A percentile compares a stretch with the other conserved stretches of the same genome.
phyloP scores from a whole-genome alignment of 2,329 filamentous ascomycete species.

The Trichoderma guizhouense region DNA sequence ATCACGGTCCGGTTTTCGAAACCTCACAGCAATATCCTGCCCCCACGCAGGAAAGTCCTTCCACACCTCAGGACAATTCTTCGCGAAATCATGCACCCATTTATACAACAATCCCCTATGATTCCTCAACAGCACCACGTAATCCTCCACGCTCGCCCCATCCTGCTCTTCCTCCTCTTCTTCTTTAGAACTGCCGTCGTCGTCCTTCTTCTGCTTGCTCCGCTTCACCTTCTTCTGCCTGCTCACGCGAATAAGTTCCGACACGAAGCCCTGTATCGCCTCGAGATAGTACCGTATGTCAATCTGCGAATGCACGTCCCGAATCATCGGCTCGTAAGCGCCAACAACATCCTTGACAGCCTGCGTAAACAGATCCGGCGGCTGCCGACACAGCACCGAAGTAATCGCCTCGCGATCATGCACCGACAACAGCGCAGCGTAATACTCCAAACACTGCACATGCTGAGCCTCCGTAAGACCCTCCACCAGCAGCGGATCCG shows the following conservation, averaged over 20 bases:
- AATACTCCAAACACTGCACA: constrained; percentile 63
- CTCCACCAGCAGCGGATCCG: constrained; percentile 43
- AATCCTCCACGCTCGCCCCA: constrained; percentile 66
- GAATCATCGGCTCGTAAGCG: constrained; percentile 72
- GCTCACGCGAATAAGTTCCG: constrained; percentile 64
- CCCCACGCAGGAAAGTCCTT: constrained; percentile 60
- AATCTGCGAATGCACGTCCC: constrained; percentile 65
- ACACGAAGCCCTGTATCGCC: constrained; percentile 65
- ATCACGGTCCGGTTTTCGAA: constrained; percentile 38
- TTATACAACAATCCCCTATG: constrained; percentile 63
- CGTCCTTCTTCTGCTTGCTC: neutral
- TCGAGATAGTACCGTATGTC: constrained; percentile 67
- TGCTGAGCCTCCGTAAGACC: constrained; percentile 60
- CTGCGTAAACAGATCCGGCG: constrained; percentile 70
- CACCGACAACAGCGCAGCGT: constrained; percentile 66
- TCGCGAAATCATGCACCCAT: constrained; percentile 67
- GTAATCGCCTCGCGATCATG: constrained; percentile 71
- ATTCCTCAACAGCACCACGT: constrained; percentile 61
- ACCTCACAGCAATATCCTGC: constrained; percentile 54
- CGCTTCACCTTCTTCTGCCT: constrained; percentile 40
- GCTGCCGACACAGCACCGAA: constrained; percentile 61
- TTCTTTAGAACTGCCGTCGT: constrained; percentile 4
- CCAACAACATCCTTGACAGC: constrained; percentile 61
- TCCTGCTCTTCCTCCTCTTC: constrained; percentile 27
- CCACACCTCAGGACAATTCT: constrained; percentile 64